Evolutionary conservation across 2,329 filamentous ascomycete species (phyloP).

Genomic region (Aspergillus viridinutans): DNA sequence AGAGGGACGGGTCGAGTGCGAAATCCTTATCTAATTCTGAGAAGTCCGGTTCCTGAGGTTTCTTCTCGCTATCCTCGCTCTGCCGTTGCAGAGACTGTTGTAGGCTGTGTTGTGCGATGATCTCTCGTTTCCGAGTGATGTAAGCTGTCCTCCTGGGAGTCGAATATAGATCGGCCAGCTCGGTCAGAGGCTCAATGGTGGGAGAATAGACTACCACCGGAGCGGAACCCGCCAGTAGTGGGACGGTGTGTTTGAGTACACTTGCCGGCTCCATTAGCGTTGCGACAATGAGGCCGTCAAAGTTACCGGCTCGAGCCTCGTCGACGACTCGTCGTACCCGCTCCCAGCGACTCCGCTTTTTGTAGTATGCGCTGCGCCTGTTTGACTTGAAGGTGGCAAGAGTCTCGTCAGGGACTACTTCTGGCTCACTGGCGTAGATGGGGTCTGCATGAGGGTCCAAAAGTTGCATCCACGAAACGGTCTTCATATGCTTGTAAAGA

Average conservation of each 20-base stretch:
- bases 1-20: constrained; percentile 76
- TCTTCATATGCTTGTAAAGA: constrained; percentile 73
- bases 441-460: constrained; percentile 70
- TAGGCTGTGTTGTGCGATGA: neutral
- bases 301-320: constrained; percentile 67
- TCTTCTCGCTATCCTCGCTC: constrained; percentile 7
- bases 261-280: constrained; percentile 75
- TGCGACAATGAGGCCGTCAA: constrained; percentile 78
- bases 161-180: constrained; percentile 78
- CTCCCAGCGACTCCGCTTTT: constrained; percentile 81
- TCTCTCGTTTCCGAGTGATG: constrained; percentile 33
- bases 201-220: constrained; percentile 82
- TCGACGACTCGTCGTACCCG: constrained; percentile 69
- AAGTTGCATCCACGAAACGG: constrained; percentile 88
- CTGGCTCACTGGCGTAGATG: constrained; percentile 65
- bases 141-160: constrained; percentile 75
- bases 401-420: constrained; percentile 54
- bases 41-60: constrained; percentile 27
- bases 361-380: constrained; percentile 79
- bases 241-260: constrained; percentile 70
- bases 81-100: constrained; percentile 14
- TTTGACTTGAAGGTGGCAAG: constrained; percentile 72
- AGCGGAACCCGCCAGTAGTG: constrained; percentile 76
- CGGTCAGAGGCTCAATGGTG: constrained; percentile 71
- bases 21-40: constrained; percentile 59